Evolutionary conservation across 495 filamentous ascomycete genomes (phyloP).

Genomic region (Evernia prunastri): DNA sequence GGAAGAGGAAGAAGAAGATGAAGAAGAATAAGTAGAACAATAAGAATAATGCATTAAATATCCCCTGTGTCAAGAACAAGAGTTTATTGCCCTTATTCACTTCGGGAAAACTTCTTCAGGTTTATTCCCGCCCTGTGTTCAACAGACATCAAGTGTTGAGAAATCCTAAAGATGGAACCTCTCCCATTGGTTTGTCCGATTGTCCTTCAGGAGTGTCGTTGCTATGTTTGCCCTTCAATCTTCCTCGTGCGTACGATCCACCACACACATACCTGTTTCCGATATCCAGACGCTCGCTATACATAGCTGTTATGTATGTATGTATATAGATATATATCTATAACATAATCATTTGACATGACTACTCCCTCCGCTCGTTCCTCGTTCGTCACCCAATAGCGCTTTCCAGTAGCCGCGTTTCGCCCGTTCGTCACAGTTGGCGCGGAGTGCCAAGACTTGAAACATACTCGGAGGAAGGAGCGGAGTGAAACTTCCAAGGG

Average conservation of each 20-base stretch:
- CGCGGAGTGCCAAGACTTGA: no score
- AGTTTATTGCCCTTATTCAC: neutral
- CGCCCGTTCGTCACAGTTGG: no score
- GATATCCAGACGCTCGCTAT: no score
- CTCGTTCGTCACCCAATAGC: no score
- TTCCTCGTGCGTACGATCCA: neutral
- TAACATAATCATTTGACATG: no score
- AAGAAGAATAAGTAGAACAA: no score
- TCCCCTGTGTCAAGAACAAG: neutral
- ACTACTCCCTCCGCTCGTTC: no score
- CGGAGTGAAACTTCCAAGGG: no score
- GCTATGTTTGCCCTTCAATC: neutral
- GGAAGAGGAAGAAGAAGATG: neutral
- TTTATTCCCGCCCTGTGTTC: neutral
- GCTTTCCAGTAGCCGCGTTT: no score
- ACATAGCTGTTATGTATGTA: neutral
- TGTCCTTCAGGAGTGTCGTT: neutral
- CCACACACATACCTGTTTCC: no score
- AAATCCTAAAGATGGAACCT: no score
- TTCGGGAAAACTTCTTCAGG: neutral
- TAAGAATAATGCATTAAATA: conserved; percentile 3
- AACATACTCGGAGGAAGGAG: no score
- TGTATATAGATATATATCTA: neutral
- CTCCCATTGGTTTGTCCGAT: neutral
- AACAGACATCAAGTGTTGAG: neutral